Evolutionary conservation across 1,284 basidiomycete genomes (phyloP).

Genomic region (Papiliotrema terrestris): DNA sequence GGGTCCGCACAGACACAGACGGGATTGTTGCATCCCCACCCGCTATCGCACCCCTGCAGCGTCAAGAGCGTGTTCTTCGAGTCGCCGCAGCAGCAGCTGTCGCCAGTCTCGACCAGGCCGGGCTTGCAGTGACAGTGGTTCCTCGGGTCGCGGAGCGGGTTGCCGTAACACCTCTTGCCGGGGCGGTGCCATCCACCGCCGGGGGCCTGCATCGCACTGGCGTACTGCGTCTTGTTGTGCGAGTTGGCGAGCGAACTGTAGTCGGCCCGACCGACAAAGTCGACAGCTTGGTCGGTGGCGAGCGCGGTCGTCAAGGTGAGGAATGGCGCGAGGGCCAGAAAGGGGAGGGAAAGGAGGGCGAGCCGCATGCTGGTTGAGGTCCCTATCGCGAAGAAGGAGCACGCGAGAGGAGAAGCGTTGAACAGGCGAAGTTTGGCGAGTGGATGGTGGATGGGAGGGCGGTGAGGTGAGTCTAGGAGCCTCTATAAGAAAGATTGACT

Average conservation of each 20-base stretch:
- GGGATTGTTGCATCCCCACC: neutral
- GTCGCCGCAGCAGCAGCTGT: conserved; percentile 8
- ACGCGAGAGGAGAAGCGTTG: too few species aligned
- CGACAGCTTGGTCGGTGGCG: neutral
- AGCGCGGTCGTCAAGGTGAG: neutral
- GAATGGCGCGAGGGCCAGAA: neutral
- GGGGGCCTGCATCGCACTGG: too few species aligned
- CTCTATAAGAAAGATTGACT: too few species aligned
- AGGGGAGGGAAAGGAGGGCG: neutral
- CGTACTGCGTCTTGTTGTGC: neutral
- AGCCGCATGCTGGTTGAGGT: neutral
- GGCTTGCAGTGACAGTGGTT: conserved; percentile 6
- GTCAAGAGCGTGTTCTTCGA: conserved; percentile 2
- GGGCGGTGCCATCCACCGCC: too few species aligned
- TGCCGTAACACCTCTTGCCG: neutral
- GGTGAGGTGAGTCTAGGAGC: too few species aligned
- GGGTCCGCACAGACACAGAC: conserved; percentile 3
- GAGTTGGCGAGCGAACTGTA: neutral
- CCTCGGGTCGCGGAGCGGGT: conserved; percentile 1
- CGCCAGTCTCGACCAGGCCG: conserved; percentile 3
- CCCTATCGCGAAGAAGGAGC: neutral
- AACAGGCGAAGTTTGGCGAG: neutral
- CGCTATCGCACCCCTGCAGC: neutral
- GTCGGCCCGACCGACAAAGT: neutral
- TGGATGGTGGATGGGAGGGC: neutral